Base-by-base conservation (phyloP, 352 stramenopile genomes). In the Elongisporangium prolatum region DNA sequence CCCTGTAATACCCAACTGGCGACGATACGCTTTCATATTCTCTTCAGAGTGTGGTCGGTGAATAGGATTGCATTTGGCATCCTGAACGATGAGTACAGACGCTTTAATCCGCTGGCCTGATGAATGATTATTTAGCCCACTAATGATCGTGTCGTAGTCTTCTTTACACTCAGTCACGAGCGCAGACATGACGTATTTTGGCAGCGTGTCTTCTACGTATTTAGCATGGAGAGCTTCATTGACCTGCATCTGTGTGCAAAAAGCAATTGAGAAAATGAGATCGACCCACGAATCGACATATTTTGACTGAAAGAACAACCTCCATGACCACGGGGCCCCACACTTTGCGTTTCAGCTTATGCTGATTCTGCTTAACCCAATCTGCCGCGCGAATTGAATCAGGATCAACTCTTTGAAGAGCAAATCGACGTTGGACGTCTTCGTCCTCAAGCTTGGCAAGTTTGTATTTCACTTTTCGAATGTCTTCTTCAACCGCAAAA, bases 261-360 rank as follows among this genome's bases (percentile, higher is more conserved):
- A 4, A n/a, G 16, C 24, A 3, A 21, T 25, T 49, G 20, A 6
- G 28, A n/a, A n/a, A 51, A 28, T 40, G 52, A 56, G 21, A 59
- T 59, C 22, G 37, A 50, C 48, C 1, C 21, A 59, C 7, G 2
- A 10, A 59, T 16, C 16, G 8, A 50, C 18, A 63, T n/a, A 50
- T 20, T 34, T 24, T 37, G 34, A 34, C 13, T 18, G 25, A 48
- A 24, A 56, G 14, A 10, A 57, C 50, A 57, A 88, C 76, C 68
- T 96, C 83, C 3, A 94, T 70, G 20, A 84, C 85, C 34, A 96
- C 69, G 0, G 86, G 86, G 0, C 86, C 86, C 84, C 85, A 96
- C 0, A 94, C 86, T 57, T 88, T 90, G 18, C 82, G 73, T 54
- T 86, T 76, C 3, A 96, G 64, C 21, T 75, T 74, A 57, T 83